These are phyloP conservation scores for Calonectria pauciramosa DNA, from an alignment of 2,329 filamentous ascomycete species.

Conservation along the genomic window DNA sequence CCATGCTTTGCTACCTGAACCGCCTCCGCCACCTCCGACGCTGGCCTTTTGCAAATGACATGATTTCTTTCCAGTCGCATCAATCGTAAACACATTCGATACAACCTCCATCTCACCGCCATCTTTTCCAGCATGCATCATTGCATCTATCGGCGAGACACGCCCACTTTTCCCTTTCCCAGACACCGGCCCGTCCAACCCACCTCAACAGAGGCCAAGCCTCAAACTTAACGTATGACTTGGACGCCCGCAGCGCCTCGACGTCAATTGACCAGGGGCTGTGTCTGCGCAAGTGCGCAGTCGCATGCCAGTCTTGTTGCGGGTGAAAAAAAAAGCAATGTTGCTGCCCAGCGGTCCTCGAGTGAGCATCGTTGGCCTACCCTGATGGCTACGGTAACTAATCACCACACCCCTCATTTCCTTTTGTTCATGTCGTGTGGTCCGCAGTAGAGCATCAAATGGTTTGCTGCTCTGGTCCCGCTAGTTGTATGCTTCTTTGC, in stretches of 20 bases:
- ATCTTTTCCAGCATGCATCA: background rate
- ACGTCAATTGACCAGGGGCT: background rate
- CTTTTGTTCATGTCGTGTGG: background rate
- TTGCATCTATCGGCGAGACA: background rate
- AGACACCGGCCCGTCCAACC: background rate
- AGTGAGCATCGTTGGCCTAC: background rate
- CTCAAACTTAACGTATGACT: background rate
- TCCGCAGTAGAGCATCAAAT: background rate
- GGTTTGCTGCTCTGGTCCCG: background rate
- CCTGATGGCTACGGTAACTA: background rate
- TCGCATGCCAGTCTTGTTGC: background rate
- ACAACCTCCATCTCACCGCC: conserved; percentile 9
- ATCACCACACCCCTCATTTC: background rate
- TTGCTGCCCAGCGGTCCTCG: background rate
- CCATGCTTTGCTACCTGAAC: background rate
- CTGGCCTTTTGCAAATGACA: background rate
- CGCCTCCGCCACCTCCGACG: background rate
- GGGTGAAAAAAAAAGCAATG: background rate
- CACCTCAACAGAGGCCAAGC: background rate
- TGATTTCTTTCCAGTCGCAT: background rate
- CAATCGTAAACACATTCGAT: background rate
- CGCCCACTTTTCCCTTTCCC: background rate
- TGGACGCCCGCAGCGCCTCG: background rate
- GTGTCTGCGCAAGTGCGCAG: background rate
- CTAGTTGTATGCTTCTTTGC: background rate